Evolutionary conservation across 768 basidiomycete genomes (phyloP).

Genomic region (Trametopsis cervina): DNA sequence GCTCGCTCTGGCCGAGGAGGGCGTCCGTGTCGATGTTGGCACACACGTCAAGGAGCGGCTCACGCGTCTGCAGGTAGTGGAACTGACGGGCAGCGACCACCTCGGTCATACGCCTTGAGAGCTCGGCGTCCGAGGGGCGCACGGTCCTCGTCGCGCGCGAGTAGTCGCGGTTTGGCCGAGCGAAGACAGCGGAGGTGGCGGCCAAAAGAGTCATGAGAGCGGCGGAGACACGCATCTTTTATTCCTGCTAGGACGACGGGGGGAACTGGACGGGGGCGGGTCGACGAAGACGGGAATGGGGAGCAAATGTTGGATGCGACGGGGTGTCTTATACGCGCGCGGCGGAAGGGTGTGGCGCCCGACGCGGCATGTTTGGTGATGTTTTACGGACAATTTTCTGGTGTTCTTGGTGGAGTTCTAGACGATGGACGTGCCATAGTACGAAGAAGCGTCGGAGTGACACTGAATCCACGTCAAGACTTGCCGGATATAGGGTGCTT

Average conservation of each 20-base stretch:
- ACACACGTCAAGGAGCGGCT: slow-evolving; percentile 15
- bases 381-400: too few species aligned
- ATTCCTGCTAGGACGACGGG: neutral
- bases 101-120: neutral
- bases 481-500: too few species aligned
- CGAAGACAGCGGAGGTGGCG: neutral
- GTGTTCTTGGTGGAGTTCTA: too few species aligned
- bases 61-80: slow-evolving; percentile 9
- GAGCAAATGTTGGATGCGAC: neutral
- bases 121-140: neutral
- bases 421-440: too few species aligned
- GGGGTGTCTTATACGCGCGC: too few species aligned
- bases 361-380: too few species aligned
- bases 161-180: neutral
- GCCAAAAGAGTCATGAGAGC: neutral
- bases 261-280: neutral
- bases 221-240: neutral
- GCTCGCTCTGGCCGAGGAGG: neutral
- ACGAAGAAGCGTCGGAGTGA: too few species aligned
- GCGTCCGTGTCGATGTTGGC: slow-evolving; percentile 13
- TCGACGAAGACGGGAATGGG: neutral
- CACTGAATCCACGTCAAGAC: too few species aligned
- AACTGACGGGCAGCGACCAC: slow-evolving; percentile 12
- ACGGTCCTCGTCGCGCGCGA: neutral
- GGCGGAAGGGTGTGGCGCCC: too few species aligned